phyloP scores from a whole-genome alignment of 179 eudicot genomes.

The Beta macrorhiza region DNA sequence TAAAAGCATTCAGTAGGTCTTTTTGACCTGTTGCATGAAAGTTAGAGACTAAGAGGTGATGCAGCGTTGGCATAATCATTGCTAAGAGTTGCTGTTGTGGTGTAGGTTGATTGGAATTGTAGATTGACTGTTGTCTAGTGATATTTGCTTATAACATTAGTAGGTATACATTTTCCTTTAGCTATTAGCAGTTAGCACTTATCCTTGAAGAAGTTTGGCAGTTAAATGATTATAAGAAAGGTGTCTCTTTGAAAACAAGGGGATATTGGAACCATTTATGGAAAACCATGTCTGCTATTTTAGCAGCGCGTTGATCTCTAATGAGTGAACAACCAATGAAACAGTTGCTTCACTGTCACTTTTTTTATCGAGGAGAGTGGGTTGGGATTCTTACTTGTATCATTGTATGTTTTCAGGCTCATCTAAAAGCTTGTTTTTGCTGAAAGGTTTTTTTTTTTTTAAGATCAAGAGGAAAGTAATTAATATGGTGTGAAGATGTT shows the following conservation, averaged over 20 bases:
- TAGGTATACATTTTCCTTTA: not conserved
- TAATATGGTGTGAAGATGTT: not conserved
- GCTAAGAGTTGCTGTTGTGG: not conserved
- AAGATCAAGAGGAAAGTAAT: not conserved
- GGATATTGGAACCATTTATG: not conserved
- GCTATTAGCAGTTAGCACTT: not conserved
- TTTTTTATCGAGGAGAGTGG: not conserved
- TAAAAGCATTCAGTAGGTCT: not conserved
- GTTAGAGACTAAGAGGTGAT: too few relatives aligned
- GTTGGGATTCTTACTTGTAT: not conserved
- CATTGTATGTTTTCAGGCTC: not conserved
- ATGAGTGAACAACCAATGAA: not conserved
- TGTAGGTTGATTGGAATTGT: not conserved
- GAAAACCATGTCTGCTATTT: not conserved
- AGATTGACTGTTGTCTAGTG: not conserved
- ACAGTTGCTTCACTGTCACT: conserved; percentile 1
- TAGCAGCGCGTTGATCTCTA: not conserved
- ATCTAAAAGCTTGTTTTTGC: not conserved
- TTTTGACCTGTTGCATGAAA: not conserved
- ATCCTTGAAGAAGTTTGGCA: not conserved
- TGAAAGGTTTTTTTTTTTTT: not conserved
- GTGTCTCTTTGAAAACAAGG: not conserved
- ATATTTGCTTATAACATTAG: not conserved
- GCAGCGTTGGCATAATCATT: not conserved
- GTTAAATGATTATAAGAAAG: not conserved